Base-by-base conservation (phyloP, 371 early-diverging fungal genomes). In the Actinomucor elegans region DNA sequence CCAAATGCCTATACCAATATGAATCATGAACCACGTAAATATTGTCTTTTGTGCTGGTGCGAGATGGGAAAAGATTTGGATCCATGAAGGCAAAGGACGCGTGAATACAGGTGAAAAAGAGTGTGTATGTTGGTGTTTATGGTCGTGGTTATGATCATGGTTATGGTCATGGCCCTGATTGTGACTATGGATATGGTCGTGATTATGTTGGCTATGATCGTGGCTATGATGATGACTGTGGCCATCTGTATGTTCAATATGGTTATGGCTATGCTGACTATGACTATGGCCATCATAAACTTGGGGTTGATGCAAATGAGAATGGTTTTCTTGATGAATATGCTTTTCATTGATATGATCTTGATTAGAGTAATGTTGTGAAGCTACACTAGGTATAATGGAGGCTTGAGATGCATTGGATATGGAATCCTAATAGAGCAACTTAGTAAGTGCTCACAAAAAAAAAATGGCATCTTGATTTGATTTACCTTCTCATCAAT, bases 11-110 rank as follows among this genome's bases (percentile, higher is more conserved):
- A 81, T 65, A 5, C 57, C 18, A 6, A 61, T 35, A 36, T 86
- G 83, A 10, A 77, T 44, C 6, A 77, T 9, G 26, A 80, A 77
- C 79, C 83, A 84, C 0, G 82, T 80, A 50, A 86, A 84, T 41
- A 83, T 60, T 1, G 86, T 81, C 55, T 84, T 84, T 61, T 86
- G 83, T 35, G 56, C 65, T 9, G 84, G 78, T 48, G 66, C 52
- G 11, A 86, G 59, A 1, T 55, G 57, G 1, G 75, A 64, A 53
- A 84, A 81, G 2, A 82, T 72, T n/a, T 67, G 57, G 7, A 60
- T 52, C 67, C 68, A 66, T 3, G 71, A 67, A 10, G 73, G 79
- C 3, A 75, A 55, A 27, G 71, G 73, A n/a, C 58, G 60, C 23
- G 60, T 64, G 15, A 50, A 50, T 2, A 71, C 67, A 7, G 69